Evolutionary conservation across 2,329 filamentous ascomycete species (phyloP).

Genomic region (Paecilomyces variotii): DNA sequence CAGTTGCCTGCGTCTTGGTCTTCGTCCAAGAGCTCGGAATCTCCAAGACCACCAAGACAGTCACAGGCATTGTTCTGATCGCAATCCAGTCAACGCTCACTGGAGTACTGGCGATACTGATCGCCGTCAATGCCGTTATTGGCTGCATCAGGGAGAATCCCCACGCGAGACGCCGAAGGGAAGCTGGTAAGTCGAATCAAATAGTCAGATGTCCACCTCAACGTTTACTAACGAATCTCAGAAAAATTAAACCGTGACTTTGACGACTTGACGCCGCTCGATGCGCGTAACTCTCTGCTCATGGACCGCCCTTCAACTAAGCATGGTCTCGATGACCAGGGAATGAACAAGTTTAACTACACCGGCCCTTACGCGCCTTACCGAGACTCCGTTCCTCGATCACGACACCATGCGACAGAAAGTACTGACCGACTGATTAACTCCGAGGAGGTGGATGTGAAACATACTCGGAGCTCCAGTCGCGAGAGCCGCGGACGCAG

Average conservation of each 20-base stretch:
- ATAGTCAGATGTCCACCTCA: background rate
- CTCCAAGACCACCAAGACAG: slow-evolving; percentile 82
- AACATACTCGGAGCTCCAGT: slow-evolving; percentile 18
- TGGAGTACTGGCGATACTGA: slow-evolving; percentile 73
- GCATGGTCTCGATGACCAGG: slow-evolving; percentile 9
- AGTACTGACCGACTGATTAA: slow-evolving; percentile 29
- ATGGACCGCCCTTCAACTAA: slow-evolving; percentile 4
- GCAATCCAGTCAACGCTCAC: slow-evolving; percentile 83
- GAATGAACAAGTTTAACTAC: slow-evolving; percentile 35
- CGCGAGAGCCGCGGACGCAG: slow-evolving; percentile 16
- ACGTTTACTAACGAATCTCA: slow-evolving; percentile 31
- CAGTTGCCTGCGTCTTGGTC: slow-evolving; percentile 78
- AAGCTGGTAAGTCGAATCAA: slow-evolving; percentile 60
- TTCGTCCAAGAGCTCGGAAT: slow-evolving; percentile 93
- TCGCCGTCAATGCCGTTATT: slow-evolving; percentile 80
- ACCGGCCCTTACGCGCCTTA: slow-evolving; percentile 34
- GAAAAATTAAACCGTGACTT: slow-evolving; percentile 69
- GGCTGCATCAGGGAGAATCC: slow-evolving; percentile 80
- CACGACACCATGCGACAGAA: slow-evolving; percentile 17
- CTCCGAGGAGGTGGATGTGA: slow-evolving; percentile 16
- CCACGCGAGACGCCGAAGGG: slow-evolving; percentile 79
- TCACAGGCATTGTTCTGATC: slow-evolving; percentile 87
- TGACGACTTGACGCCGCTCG: slow-evolving; percentile 77
- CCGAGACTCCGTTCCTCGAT: slow-evolving; percentile 19
- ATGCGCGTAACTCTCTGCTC: slow-evolving; percentile 64